Conservation (phyloP, 1,139 yeast genomes). For the Nakaseomyces nivariensis region DNA sequence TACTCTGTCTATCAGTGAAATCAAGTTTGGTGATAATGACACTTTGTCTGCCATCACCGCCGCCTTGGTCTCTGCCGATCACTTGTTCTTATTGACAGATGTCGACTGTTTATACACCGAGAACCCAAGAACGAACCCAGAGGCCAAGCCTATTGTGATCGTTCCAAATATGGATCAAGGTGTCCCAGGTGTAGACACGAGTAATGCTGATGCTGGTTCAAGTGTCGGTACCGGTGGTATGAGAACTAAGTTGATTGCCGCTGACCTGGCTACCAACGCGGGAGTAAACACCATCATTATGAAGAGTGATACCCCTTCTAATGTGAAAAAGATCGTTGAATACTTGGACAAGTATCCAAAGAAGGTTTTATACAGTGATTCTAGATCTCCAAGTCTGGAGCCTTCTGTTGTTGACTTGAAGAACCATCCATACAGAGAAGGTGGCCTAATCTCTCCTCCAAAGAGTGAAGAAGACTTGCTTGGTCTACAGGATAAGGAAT, state of each 20-base stretch:
- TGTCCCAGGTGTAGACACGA: constrained; percentile 58
- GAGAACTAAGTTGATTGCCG: constrained; percentile 92
- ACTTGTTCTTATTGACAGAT: constrained; percentile 79
- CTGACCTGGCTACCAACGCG: constrained; percentile 84
- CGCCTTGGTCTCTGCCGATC: constrained; percentile 92
- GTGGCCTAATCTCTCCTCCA: neutral
- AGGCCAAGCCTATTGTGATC: constrained; percentile 66
- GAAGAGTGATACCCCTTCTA: constrained; percentile 62
- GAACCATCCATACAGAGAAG: neutral
- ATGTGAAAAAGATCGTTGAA: constrained; percentile 62
- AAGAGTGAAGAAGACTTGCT: constrained; percentile 29
- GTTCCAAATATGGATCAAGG: constrained; percentile 51
- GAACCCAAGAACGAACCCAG: constrained; percentile 74
- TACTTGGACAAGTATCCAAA: constrained; percentile 35
- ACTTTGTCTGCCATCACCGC: constrained; percentile 90
- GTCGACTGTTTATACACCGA: constrained; percentile 88
- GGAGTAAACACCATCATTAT: constrained; percentile 87
- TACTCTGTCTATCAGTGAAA: constrained; percentile 79
- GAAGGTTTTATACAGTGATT: neutral
- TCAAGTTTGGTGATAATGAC: constrained; percentile 93
- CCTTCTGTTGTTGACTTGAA: neutral
- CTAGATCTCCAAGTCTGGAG: neutral
- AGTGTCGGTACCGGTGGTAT: constrained; percentile 94
- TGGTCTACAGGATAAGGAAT: constrained; percentile 34
- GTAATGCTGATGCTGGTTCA: constrained; percentile 57